Evolutionary conservation across 2,329 filamentous ascomycete genomes (phyloP).

Genomic region (Emmonsiellopsis sp.): DNA sequence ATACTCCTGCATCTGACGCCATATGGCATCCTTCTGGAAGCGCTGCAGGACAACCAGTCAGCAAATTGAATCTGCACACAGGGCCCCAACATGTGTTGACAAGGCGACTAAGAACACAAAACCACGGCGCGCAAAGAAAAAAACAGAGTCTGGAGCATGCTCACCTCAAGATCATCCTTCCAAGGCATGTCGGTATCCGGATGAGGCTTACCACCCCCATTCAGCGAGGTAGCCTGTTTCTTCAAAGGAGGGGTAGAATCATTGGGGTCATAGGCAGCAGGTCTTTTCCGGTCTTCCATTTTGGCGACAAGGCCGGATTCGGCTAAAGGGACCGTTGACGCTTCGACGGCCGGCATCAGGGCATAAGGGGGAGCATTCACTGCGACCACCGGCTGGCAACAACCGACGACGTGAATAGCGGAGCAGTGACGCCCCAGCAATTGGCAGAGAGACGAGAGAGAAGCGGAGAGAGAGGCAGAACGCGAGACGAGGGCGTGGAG

Average conservation of each 20-base stretch:
- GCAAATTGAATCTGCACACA: neutral
- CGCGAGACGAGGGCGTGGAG: neutral
- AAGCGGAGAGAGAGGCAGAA: constrained; percentile 12
- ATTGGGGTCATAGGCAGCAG: constrained; percentile 68
- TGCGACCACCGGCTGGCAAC: constrained; percentile 26
- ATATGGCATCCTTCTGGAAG: constrained; percentile 92
- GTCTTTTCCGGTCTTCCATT: constrained; percentile 99
- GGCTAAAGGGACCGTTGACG: constrained; percentile 63
- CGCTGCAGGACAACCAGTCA: constrained; percentile 46
- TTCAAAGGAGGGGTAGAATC: constrained; percentile 84
- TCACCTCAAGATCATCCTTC: constrained; percentile 65
- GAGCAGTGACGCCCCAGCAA: constrained; percentile 13
- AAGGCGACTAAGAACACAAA: neutral
- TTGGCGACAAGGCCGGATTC: constrained; percentile 70
- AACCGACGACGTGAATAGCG: constrained; percentile 8
- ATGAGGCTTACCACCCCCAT: constrained; percentile 60
- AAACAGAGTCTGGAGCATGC: constrained; percentile 35
- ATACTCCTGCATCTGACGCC: constrained; percentile 96
- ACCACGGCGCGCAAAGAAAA: neutral
- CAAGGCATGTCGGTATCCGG: constrained; percentile 60
- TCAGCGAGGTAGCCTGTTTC: constrained; percentile 63
- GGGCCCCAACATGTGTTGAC: constrained; percentile 7
- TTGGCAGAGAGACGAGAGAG: constrained; percentile 19
- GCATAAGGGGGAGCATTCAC: constrained; percentile 16
- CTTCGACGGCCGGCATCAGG: constrained; percentile 84